Percentiles rank a stretch among this genome's conserved stretches.
These are phyloP conservation scores for Babesia caballi DNA, from an alignment of 169 alveolate genomes.

Conservation along the genomic window DNA sequence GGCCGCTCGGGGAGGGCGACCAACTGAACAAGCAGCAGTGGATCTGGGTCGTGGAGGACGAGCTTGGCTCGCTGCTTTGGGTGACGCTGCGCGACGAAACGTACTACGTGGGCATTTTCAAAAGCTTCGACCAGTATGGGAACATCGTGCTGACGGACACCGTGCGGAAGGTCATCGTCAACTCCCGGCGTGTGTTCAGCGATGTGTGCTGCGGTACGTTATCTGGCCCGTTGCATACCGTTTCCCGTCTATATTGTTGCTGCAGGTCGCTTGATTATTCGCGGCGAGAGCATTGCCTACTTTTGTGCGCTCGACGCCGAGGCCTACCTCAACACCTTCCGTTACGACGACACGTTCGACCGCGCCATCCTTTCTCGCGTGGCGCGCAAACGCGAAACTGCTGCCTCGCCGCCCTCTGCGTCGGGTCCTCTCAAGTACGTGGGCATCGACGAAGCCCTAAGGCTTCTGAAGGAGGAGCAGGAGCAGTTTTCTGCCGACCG, in stretches of 20 bases:
- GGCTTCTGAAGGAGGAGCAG: conserved; percentile 42
- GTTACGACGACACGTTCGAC: conserved; percentile 50
- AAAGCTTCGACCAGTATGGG: conserved; percentile 77
- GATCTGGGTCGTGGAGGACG: conserved; percentile 78
- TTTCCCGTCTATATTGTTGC: neutral
- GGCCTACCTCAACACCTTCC: conserved; percentile 63
- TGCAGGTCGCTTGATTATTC: conserved; percentile 68
- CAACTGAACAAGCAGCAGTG: conserved; percentile 67
- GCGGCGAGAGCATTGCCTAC: conserved; percentile 80
- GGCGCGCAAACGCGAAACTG: conserved; percentile 20
- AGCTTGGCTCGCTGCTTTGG: conserved; percentile 73
- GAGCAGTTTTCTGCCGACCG: neutral
- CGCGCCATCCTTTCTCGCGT: neutral
- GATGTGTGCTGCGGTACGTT: conserved; percentile 74
- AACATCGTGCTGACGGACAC: conserved; percentile 73
- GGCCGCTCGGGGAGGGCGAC: conserved; percentile 6
- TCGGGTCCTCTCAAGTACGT: conserved; percentile 17
- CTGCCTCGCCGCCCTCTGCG: neutral
- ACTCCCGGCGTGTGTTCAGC: conserved; percentile 61
- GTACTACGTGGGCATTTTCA: conserved; percentile 69
- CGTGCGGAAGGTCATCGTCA: conserved; percentile 67
- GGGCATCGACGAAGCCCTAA: conserved; percentile 46
- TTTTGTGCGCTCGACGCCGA: conserved; percentile 74
- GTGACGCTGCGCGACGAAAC: conserved; percentile 76
- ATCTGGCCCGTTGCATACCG: neutral